Percentiles rank a stretch among this genome's conserved stretches.
Evolutionary conservation across 169 alveolate genomes (phyloP).

Genomic region (Plasmodium gallinaceum): DNA sequence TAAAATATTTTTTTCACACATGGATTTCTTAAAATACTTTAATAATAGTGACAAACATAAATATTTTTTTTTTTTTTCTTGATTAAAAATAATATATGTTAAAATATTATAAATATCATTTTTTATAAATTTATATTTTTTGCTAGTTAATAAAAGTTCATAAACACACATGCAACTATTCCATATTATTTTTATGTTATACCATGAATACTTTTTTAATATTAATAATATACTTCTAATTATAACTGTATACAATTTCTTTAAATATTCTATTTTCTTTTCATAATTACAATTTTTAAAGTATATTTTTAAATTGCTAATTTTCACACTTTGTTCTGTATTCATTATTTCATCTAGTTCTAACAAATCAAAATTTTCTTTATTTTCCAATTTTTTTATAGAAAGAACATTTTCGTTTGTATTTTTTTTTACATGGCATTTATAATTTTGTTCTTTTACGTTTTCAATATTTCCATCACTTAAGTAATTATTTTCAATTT

Average conservation of each 20-base stretch:
- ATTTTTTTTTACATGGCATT: not conserved
- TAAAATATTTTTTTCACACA: conserved; percentile 67
- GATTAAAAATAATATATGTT: conserved; percentile 73
- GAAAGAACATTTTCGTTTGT: not conserved
- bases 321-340: conserved; percentile 12
- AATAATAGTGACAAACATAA: conserved; percentile 58
- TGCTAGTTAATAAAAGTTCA: conserved; percentile 65
- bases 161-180: conserved; percentile 60
- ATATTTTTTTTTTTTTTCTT: conserved; percentile 71
- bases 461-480: not conserved
- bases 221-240: conserved; percentile 39
- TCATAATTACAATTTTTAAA: conserved; percentile 13
- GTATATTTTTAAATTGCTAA: conserved; percentile 9
- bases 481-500: not conserved
- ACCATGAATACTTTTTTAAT: conserved; percentile 70
- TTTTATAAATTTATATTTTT: conserved; percentile 51
- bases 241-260: conserved; percentile 35
- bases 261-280: conserved; percentile 33
- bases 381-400: not conserved
- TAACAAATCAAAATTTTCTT: not conserved
- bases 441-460: not conserved
- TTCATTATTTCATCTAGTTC: conserved; percentile 16
- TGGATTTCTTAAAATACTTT: conserved; percentile 62
- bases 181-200: conserved; percentile 76
- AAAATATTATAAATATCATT: conserved; percentile 55